Base-by-base conservation (phyloP, 441 rosid genomes). In the Corymbia citriodora region DNA sequence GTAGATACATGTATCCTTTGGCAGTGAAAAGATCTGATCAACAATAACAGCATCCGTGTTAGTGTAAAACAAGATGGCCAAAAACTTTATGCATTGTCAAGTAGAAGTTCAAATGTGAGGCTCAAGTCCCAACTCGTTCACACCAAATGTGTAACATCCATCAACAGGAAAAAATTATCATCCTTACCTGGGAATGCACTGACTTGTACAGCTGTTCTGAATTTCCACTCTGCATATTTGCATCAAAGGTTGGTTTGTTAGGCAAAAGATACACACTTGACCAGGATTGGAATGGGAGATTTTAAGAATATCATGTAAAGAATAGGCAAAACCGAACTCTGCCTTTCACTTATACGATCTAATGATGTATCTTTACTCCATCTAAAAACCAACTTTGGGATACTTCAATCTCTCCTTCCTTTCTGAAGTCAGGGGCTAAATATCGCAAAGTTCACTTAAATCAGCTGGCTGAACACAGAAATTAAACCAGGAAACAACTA, bases 101-200 rank as follows among this genome's bases (percentile, higher is more conserved):
- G 27, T 36, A 79, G 33, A 18, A 87, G 50, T 21, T 74, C 50
- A 40, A 21, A 74, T 74, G 83, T 21, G 83, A 74, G 29, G 52
- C 52, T 40, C 16, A 74, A 74, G 52, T 74, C 85, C 85, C 85
- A 45, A 40, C 50, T 74, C 50, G 8, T 74, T 74, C 50, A 40
- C n/a, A 74, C 85, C 40, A 74, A 74, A 74, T 74, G 52, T 23
- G n/a, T 74, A 40, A 25, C n/a, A 40, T 74, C 85, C 27, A 82
- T 55, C n/a, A 12, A 57, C 52, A 74, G n/a, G 85, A 40, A 40
- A 40, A 48, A 74, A 89, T 87, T 88, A 59, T 65, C 40, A 88
- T 88, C 90, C 95, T 94, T 94, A 91, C 99, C 97, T 98, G 99
- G 57, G 99, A 97, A 92, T 97, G 99, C 88, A 98, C 99, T 5